phyloP scores from a whole-genome alignment of 139 green algal genomes.

The Auxenochlorella pyrenoidosa region DNA sequence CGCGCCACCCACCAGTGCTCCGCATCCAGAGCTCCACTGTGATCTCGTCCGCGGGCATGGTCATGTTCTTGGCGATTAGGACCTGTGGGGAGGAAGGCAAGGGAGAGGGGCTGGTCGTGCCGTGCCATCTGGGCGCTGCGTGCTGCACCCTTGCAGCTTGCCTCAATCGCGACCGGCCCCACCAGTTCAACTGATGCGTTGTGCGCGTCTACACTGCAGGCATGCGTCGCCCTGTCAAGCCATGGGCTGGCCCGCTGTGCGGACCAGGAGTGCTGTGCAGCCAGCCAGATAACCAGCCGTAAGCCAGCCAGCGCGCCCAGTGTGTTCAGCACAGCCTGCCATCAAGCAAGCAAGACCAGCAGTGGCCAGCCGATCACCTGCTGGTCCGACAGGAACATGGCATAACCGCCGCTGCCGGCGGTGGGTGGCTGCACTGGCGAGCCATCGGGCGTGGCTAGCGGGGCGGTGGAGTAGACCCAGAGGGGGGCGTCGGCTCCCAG shows the following conservation, averaged over 20 bases:
- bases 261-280: no score
- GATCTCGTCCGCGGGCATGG: slow-evolving; percentile 76
- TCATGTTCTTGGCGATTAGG: slow-evolving; percentile 77
- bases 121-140: no score
- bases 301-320: no score
- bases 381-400: slow-evolving; percentile 75
- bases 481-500: slow-evolving; percentile 62
- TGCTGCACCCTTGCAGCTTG: no score
- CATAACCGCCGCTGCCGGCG: slow-evolving; percentile 72
- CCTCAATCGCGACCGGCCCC: no score
- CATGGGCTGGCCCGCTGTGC: no score
- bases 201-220: no score
- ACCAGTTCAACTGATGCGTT: no score
- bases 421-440: slow-evolving; percentile 55
- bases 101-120: no score
- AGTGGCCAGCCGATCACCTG: slow-evolving; percentile 50
- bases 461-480: slow-evolving; percentile 79
- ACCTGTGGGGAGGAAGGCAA: slow-evolving; percentile 56
- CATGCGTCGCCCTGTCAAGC: no score
- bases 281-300: no score
- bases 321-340: no score
- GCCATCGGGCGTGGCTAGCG: slow-evolving; percentile 64
- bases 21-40: slow-evolving; percentile 95
- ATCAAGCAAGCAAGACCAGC: neutral
- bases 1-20: slow-evolving; percentile 23